Percentiles rank a stretch among this genome's conserved stretches.
Evolutionary conservation across 495 filamentous ascomycete genomes (phyloP).

Genomic region (Durotheca rogersii): DNA sequence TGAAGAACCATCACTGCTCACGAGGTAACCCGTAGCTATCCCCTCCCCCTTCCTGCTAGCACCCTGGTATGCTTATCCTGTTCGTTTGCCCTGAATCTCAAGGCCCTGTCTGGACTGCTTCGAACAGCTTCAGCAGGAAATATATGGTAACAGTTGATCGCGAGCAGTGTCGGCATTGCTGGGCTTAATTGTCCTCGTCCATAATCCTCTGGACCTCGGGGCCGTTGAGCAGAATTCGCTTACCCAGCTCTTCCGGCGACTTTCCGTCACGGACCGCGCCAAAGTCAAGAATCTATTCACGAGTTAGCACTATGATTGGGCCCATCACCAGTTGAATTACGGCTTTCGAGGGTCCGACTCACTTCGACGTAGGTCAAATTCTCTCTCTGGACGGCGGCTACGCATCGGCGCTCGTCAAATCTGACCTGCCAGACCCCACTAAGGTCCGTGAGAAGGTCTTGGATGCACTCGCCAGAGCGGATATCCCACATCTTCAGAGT

Average conservation of each 20-base stretch:
- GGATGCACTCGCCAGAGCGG: slow-evolving; percentile 83
- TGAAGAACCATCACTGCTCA: too few relatives aligned
- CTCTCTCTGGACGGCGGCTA: slow-evolving; percentile 93
- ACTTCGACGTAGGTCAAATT: slow-evolving; percentile 95
- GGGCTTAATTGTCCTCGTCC: slow-evolving; percentile 42
- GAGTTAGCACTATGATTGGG: slow-evolving; percentile 8
- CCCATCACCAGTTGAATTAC: background rate
- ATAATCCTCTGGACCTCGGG: slow-evolving; percentile 51
- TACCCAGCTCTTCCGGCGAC: slow-evolving; percentile 71
- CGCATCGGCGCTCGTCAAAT: slow-evolving; percentile 93
- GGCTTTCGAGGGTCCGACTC: slow-evolving; percentile 33
- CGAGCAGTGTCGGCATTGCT: background rate
- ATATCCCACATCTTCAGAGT: slow-evolving; percentile 99
- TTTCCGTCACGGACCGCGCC: slow-evolving; percentile 83
- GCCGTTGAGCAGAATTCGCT: slow-evolving; percentile 75
- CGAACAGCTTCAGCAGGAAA: background rate
- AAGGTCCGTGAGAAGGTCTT: slow-evolving; percentile 93
- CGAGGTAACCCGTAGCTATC: too few relatives aligned
- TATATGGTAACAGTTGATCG: background rate
- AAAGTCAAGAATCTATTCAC: slow-evolving; percentile 77
- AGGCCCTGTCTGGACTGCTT: too few relatives aligned
- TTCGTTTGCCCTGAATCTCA: too few relatives aligned
- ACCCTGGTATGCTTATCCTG: too few relatives aligned
- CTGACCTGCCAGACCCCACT: slow-evolving; percentile 98
- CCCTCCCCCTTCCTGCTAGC: background rate